Evolutionary conservation across 805 yeast species (phyloP).

Genomic region (Isabelozyma pseudorhagii): DNA sequence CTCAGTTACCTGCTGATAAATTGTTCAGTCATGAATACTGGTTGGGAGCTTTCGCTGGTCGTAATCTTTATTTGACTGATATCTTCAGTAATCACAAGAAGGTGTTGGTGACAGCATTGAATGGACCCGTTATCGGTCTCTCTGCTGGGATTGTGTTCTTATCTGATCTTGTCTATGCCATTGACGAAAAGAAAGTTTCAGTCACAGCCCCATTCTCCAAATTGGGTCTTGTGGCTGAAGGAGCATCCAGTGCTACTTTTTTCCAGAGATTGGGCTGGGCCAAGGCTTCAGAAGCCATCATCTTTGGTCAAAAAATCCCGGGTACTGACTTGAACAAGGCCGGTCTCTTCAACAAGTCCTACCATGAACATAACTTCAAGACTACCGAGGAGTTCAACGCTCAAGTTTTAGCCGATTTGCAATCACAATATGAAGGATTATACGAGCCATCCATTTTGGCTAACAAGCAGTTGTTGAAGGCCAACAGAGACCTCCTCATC

Average conservation of each 20-base stretch:
- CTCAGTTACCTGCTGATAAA: constrained; percentile 26
- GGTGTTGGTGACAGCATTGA: constrained; percentile 67
- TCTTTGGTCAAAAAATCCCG: constrained; percentile 62
- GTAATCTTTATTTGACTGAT: constrained; percentile 68
- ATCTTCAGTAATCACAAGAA: constrained; percentile 69
- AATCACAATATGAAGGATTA: constrained; percentile 36
- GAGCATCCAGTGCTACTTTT: constrained; percentile 68
- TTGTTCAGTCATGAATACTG: constrained; percentile 42
- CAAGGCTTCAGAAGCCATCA: constrained; percentile 67
- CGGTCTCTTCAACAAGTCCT: constrained; percentile 64
- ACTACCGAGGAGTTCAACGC: constrained; percentile 42
- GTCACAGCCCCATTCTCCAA: constrained; percentile 76
- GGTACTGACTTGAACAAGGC: constrained; percentile 53
- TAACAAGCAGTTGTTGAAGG: constrained; percentile 40
- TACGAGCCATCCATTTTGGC: constrained; percentile 40
- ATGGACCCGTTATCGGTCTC: constrained; percentile 86
- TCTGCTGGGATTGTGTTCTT: constrained; percentile 70
- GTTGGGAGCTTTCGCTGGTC: constrained; percentile 58
- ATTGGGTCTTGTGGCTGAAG: constrained; percentile 81
- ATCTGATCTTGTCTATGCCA: constrained; percentile 73
- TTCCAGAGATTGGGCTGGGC: constrained; percentile 70
- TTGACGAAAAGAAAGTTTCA: constrained; percentile 52
- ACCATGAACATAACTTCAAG: constrained; percentile 33
- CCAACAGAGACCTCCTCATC: constrained; percentile 32
- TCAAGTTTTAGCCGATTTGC: constrained; percentile 33